Evolutionary conservation across 2,329 filamentous ascomycete genomes (phyloP).

Genomic region (Cercospora sp.): DNA sequence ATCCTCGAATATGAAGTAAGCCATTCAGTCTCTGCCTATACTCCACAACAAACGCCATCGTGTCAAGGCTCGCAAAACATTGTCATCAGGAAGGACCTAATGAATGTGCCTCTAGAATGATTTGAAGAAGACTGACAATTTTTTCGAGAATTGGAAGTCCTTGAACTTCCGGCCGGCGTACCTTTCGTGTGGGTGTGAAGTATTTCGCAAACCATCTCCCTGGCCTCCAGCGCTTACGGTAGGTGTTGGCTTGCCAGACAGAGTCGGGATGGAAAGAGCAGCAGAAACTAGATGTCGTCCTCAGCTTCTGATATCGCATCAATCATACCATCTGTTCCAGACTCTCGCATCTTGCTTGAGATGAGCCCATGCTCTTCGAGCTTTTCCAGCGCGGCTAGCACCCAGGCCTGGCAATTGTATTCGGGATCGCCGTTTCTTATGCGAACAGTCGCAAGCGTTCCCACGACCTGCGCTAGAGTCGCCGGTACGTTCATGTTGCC

Average conservation of each 20-base stretch:
- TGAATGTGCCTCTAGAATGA: conserved; percentile 5
- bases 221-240: conserved; percentile 7
- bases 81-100: too few species aligned
- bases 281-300: conserved; percentile 2
- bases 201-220: conserved; percentile 15
- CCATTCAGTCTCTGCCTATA: too few species aligned
- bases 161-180: conserved; percentile 24
- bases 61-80: too few species aligned
- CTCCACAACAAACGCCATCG: too few species aligned
- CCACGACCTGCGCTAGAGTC: not conserved
- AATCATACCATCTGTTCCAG: conserved; percentile 20
- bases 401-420: conserved; percentile 23
- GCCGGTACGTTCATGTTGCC: conserved; percentile 1
- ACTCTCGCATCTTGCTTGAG: conserved; percentile 6
- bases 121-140: conserved; percentile 29
- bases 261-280: not conserved
- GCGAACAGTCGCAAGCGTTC: conserved; percentile 10
- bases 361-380: conserved; percentile 4
- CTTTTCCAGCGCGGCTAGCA: conserved; percentile 14
- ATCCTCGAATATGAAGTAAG: too few species aligned
- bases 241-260: conserved; percentile 12
- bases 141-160: conserved; percentile 31
- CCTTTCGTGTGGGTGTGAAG: conserved; percentile 21
- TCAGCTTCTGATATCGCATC: conserved; percentile 13
- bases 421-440: conserved; percentile 17